These are phyloP conservation scores for Baudoinia panamericana DNA, from an alignment of 495 filamentous ascomycete genomes.

Conservation along the genomic window DNA sequence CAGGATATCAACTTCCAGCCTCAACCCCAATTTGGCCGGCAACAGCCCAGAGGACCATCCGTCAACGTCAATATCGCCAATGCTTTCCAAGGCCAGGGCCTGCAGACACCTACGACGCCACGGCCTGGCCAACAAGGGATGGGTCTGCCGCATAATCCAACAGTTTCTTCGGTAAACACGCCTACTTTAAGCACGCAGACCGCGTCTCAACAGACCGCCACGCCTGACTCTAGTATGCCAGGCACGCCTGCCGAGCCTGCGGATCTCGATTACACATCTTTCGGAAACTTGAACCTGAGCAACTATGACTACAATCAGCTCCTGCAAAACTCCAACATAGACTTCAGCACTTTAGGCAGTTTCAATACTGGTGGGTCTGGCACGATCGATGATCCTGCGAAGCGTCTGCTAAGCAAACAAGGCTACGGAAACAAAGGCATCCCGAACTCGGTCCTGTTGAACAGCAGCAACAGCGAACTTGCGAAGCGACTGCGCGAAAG, in stretches of 20 bases:
- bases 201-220: slow-evolving; percentile 49
- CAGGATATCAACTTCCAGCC: slow-evolving; percentile 42
- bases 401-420: slow-evolving; percentile 78
- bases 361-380: slow-evolving; percentile 36
- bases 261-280: slow-evolving; percentile 28
- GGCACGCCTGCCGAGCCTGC: slow-evolving; percentile 52
- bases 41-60: slow-evolving; percentile 44
- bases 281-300: slow-evolving; percentile 4
- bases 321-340: slow-evolving; percentile 15
- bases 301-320: slow-evolving; percentile 17
- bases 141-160: slow-evolving; percentile 78
- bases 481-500: slow-evolving; percentile 57
- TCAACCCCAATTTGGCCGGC: slow-evolving; percentile 57
- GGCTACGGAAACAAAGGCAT: slow-evolving; percentile 55
- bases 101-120: slow-evolving; percentile 79
- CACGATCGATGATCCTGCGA: slow-evolving; percentile 87
- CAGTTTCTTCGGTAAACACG: slow-evolving; percentile 94
- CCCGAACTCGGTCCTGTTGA: slow-evolving; percentile 50
- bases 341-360: slow-evolving; percentile 20
- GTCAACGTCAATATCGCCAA: slow-evolving; percentile 59
- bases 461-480: slow-evolving; percentile 56
- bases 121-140: slow-evolving; percentile 49
- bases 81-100: slow-evolving; percentile 55
- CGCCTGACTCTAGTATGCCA: slow-evolving; percentile 62
- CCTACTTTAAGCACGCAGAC: slow-evolving; percentile 53